Evolutionary conservation across 805 yeast genomes (phyloP).

Genomic region (Priceomyces fermenticarens): DNA sequence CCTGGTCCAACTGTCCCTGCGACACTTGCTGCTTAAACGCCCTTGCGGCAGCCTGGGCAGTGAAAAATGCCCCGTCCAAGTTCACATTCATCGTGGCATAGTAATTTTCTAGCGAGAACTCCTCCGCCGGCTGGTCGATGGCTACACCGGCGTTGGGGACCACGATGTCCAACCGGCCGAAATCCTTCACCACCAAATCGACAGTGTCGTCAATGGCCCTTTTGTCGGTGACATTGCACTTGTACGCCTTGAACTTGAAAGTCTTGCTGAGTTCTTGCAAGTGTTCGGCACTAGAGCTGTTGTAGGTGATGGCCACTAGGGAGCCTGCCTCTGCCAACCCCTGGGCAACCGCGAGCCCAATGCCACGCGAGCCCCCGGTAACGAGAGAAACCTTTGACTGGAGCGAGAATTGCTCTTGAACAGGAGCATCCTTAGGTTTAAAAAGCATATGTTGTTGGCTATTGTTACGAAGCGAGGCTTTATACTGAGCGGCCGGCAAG

Average conservation of each 20-base stretch:
- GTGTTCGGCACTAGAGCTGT: conserved; percentile 7
- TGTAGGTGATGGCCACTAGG: conserved; percentile 35
- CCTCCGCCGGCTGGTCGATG: conserved; percentile 25
- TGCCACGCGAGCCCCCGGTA: conserved; percentile 47
- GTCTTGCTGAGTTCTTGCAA: neutral
- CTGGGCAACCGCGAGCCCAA: conserved; percentile 43
- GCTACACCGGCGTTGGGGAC: conserved; percentile 49
- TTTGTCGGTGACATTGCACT: conserved; percentile 41
- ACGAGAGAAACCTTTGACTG: conserved; percentile 35
- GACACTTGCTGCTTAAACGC: conserved; percentile 41
- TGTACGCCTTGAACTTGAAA: conserved; percentile 27
- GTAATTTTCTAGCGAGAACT: conserved; percentile 37
- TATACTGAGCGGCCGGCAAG: too few relatives aligned
- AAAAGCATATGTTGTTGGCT: conserved; percentile 16
- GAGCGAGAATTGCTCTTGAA: conserved; percentile 38
- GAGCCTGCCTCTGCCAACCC: conserved; percentile 45
- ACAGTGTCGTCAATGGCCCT: conserved; percentile 30
- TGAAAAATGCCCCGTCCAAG: conserved; percentile 43
- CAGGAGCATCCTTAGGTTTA: conserved; percentile 13
- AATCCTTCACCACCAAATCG: conserved; percentile 25
- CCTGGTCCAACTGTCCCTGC: conserved; percentile 25
- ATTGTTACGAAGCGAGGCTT: too few relatives aligned
- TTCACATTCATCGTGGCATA: conserved; percentile 36
- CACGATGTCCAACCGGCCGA: conserved; percentile 38
- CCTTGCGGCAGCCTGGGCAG: conserved; percentile 46